phyloP scores from a whole-genome alignment of 768 basidiomycete genomes.

The Lyophyllum decastes region DNA sequence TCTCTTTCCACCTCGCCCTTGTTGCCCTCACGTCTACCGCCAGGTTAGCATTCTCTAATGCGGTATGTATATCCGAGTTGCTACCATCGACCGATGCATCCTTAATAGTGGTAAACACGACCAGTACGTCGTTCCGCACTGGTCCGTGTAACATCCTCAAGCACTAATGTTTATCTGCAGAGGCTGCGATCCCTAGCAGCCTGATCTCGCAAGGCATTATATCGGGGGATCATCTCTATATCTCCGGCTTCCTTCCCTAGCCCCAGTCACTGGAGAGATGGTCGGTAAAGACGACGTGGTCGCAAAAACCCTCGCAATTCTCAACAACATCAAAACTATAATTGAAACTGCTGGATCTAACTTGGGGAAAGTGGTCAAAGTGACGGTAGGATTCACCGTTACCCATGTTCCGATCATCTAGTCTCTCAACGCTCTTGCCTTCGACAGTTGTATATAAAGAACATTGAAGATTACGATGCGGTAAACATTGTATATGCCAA shows the following conservation, averaged over 20 bases:
- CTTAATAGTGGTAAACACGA: no score
- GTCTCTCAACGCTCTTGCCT: not conserved
- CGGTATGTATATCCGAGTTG: no score
- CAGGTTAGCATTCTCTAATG: no score
- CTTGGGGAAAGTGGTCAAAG: slow-evolving; percentile 15
- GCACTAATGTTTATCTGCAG: not conserved
- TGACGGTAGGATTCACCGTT: slow-evolving; percentile 1
- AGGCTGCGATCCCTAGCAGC: slow-evolving; percentile 6
- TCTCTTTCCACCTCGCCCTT: no score
- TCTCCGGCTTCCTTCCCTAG: slow-evolving; percentile 13
- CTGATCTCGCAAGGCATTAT: slow-evolving; percentile 13
- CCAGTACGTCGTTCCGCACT: no score
- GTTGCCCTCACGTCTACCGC: no score
- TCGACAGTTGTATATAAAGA: slow-evolving; percentile 10
- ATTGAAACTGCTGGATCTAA: slow-evolving; percentile 4
- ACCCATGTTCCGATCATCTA: not conserved
- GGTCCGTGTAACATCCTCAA: no score
- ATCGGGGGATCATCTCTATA: slow-evolving; percentile 12
- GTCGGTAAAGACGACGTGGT: slow-evolving; percentile 3
- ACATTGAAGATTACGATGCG: not conserved
- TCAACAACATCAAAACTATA: slow-evolving; percentile 4
- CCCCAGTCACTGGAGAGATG: slow-evolving; percentile 5
- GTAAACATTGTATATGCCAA: not conserved
- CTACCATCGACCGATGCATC: no score
- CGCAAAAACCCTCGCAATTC: slow-evolving; percentile 6